Base-by-base conservation (phyloP, 1,284 basidiomycete species). In the Mycena sp. region DNA sequence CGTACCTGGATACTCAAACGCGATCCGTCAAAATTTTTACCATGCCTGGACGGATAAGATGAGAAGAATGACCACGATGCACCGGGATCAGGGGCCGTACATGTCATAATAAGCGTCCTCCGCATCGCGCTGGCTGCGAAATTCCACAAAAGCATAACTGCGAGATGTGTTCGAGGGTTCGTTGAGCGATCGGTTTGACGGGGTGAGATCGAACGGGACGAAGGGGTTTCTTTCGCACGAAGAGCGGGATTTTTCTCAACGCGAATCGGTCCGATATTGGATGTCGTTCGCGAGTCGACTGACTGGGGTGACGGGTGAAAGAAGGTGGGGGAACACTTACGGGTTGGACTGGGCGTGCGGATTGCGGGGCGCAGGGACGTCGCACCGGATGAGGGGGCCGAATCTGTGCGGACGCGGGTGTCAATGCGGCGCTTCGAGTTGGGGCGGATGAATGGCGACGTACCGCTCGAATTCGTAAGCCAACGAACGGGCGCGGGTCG, bases 81-180 rank as follows among this genome's bases (percentile, higher is more conserved):
- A 48, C 6, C 17, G 28, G 23, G 37, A 16, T 29, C 32, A 21
- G 28, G 28, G 16, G 11, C 81, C 91, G 69, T 78, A 95, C 94
- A 95, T 95, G 69, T 95, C 93, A 73, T 94, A 90, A 77, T 95
- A 95, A 32, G 94, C 93, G 69, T 95, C 92, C 75, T 95, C 93
- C 17, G 94, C 94, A 73, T 95, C 93, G 55, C 91, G 88, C 59
- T 85, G 84, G 73, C 86, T 88, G 76, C 92, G 88, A 76, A 95
- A 96, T 78, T 96, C 94, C 78, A 96, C 89, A 79, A 96, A 96
- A 63, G 94, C 94, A 77, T 95, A 96, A 81, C 94, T 95, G 82
- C 81, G 83, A 79, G 77, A 78, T 75, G 80, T 76, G 75, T 55
- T 50, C 54, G 54, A 52, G 79, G 76, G 77, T 76, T 81, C 74